These are phyloP conservation scores for Globisporangium middletonii DNA, from an alignment of 352 stramenopile genomes.

Conservation along the genomic window DNA sequence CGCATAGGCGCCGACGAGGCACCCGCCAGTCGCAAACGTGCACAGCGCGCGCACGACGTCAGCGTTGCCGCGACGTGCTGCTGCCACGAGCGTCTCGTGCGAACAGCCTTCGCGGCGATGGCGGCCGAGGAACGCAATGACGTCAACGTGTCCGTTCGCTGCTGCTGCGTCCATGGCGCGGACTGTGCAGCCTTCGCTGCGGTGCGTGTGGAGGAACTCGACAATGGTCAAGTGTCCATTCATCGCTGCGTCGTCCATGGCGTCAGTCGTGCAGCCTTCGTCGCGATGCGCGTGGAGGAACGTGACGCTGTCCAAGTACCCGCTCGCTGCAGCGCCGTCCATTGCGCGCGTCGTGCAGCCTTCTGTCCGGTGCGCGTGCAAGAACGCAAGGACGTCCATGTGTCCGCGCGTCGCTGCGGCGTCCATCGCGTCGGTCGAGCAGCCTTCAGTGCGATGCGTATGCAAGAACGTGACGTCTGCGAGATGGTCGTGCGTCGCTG, in stretches of 20 bases:
- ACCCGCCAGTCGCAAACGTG: not conserved
- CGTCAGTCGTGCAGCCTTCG: constrained; percentile 1
- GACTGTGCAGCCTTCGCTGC: not conserved
- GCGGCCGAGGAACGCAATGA: constrained; percentile 3
- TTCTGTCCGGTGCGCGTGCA: not conserved
- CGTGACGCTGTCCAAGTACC: not conserved
- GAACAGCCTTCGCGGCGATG: constrained; percentile 2
- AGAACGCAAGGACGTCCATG: not conserved
- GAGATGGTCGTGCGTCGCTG: constrained; percentile 3
- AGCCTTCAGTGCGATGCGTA: constrained; percentile 4
- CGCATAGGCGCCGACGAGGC: not conserved
- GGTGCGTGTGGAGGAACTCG: not conserved
- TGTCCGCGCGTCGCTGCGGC: constrained; percentile 1
- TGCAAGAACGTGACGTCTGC: constrained; percentile 3
- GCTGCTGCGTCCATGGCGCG: constrained; percentile 1
- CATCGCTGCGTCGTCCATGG: not conserved
- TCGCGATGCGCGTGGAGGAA: not conserved
- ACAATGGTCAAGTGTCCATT: not conserved
- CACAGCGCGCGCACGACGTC: not conserved
- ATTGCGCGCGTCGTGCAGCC: constrained; percentile 5
- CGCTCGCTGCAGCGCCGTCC: constrained; percentile 3
- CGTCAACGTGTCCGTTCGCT: not conserved
- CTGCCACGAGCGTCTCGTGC: not conserved
- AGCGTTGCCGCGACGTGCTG: not conserved
- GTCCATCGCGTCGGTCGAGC: constrained; percentile 4